These are phyloP conservation scores for Endocladia muricata DNA, from an alignment of 31 red algal genomes.

Conservation along the genomic window DNA sequence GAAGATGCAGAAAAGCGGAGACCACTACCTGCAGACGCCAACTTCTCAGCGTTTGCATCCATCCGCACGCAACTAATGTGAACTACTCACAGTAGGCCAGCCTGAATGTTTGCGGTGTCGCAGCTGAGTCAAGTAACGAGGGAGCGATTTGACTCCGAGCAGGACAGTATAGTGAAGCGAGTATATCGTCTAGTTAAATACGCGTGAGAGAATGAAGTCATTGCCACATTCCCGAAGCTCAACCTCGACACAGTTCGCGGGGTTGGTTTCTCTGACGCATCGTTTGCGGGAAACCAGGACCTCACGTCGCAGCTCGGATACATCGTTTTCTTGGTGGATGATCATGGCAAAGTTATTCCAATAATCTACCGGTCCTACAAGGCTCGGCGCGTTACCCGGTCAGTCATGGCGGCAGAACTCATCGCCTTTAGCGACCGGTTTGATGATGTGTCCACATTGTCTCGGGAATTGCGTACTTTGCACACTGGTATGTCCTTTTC, in stretches of 20 bases:
- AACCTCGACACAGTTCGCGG: background rate
- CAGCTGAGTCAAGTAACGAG: background rate
- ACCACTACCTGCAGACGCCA: background rate
- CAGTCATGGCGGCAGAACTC: background rate
- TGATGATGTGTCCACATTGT: background rate
- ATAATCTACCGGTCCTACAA: background rate
- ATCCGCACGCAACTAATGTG: constrained; percentile 3
- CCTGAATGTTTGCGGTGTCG: background rate
- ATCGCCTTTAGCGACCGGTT: constrained; percentile 7
- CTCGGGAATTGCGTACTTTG: background rate
- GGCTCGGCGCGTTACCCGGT: background rate
- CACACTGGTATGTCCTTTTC: background rate
- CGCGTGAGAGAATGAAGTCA: background rate
- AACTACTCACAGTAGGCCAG: constrained; percentile 17
- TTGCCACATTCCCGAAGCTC: background rate
- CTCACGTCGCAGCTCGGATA: constrained; percentile 21
- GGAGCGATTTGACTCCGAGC: background rate
- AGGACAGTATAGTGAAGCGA: background rate
- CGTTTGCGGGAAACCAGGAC: constrained; percentile 22
- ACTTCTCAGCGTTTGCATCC: constrained; percentile 15
- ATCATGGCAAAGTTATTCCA: background rate
- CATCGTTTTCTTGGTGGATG: constrained; percentile 5
- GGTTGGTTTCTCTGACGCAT: constrained; percentile 5
- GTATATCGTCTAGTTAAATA: background rate
- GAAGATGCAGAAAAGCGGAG: background rate